Percentiles rank a stretch among this genome's conserved stretches.
phyloP scores from a whole-genome alignment of 2,329 filamentous ascomycete species.

The Phialophora tarda region DNA sequence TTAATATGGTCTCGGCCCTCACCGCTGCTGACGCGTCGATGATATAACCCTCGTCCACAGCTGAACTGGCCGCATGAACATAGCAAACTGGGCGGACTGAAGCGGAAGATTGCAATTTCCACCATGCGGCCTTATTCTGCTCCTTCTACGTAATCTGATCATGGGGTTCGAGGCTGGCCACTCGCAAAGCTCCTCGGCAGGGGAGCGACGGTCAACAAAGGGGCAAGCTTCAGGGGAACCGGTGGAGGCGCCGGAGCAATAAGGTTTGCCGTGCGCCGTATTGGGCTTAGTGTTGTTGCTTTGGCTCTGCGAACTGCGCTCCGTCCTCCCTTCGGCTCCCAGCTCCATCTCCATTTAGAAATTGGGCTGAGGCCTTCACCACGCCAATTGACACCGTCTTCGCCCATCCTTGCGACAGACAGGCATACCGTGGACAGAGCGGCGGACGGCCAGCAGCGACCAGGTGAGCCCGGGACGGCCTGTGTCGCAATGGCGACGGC shows the following conservation, averaged over 20 bases:
- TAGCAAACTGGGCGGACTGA: conserved; percentile 4
- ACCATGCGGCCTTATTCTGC: conserved; percentile 9
- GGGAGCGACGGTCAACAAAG: conserved; percentile 13
- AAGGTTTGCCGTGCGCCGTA: not conserved
- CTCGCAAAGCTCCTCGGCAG: not conserved
- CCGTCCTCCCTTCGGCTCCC: not conserved
- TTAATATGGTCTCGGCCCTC: conserved; percentile 6
- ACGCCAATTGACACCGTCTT: conserved; percentile 5
- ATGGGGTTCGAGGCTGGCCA: conserved; percentile 14
- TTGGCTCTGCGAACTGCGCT: conserved; percentile 7
- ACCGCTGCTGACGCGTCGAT: conserved; percentile 16
- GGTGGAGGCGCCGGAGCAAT: not conserved
- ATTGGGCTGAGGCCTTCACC: not conserved
- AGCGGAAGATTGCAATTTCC: conserved; percentile 26
- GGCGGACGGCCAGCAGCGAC: not conserved
- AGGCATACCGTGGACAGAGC: not conserved
- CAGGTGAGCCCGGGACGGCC: not conserved
- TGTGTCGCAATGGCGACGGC: not conserved
- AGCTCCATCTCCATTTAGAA: conserved; percentile 2
- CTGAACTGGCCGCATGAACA: not conserved
- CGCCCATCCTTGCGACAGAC: not conserved
- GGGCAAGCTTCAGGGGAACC: conserved; percentile 19
- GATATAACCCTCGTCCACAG: not conserved
- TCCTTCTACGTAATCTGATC: conserved; percentile 22
- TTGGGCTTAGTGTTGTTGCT: not conserved